Evolutionary conservation across 805 yeast genomes (phyloP), one percentile per base, ranked within the genome.

Genomic region (Starmerella apis): DNA sequence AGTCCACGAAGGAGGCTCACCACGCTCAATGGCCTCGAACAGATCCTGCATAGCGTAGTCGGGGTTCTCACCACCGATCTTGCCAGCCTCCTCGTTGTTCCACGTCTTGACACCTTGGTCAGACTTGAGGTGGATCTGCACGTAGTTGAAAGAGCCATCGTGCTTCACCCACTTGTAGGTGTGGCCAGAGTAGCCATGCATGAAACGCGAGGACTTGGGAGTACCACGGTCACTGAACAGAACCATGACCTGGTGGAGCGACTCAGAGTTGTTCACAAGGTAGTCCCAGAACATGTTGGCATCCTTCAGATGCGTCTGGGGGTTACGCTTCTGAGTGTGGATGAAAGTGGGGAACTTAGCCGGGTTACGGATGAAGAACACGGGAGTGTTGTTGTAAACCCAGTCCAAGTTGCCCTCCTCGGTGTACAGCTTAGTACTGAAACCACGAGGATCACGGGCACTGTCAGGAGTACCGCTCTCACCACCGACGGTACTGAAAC

Each of bases 311-410:
- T 75, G 73, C 20, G 83, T 79, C 59, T 75, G 72, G 19, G 86
- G 85, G 66, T 78, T 72, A 59, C 85, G 75, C 73, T 80, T 80
- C 66, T 79, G 84, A 23, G 84, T 76, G 68, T 79, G 84, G 58
- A 79, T 79, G 62, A 79, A 78, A 56, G 71, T 71, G 8, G 82
- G 79, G 69, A 79, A 79, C 69, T 79, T 78, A 37, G 73, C 64
- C 30, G 83, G 83, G 65, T 79, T 80, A 55, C 83, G 71, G 52
- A 79, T 68, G 67, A 79, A 79, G 63, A 79, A 79, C 23, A 79
- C 71, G n/a, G 86, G 86, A 16, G 85, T 80, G 68, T 80, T 80
- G 69, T 79, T 80, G 71, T 77, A 78, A 20, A 80, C 86, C 81
- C 82, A 79, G 68, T 80, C 86, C 59, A 77, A 65, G 65, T 74